These are phyloP conservation scores for Stereum hirsutum DNA, from an alignment of 1,284 basidiomycete species.

Conservation along the genomic window DNA sequence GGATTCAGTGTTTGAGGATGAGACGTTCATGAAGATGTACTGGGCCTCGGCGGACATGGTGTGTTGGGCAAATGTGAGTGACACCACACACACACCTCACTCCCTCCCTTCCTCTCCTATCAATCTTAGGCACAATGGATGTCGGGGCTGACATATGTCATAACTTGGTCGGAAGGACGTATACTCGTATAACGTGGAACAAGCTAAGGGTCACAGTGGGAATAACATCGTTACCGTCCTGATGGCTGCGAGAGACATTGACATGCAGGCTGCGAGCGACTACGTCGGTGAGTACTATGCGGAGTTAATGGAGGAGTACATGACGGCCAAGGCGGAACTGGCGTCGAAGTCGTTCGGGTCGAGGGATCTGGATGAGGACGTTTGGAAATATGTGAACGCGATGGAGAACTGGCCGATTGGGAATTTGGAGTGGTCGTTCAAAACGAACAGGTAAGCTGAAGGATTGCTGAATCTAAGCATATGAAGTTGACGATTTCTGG, in stretches of 20 bases:
- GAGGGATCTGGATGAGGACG: slow-evolving; percentile 35
- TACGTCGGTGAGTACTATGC: slow-evolving; percentile 44
- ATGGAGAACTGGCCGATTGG: slow-evolving; percentile 35
- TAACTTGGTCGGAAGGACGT: slow-evolving; percentile 42
- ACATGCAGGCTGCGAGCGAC: slow-evolving; percentile 52
- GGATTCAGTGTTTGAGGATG: slow-evolving; percentile 48
- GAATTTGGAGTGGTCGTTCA: slow-evolving; percentile 43
- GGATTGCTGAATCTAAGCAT: too few relatives aligned
- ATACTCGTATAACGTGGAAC: slow-evolving; percentile 68
- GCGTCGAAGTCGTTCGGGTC: slow-evolving; percentile 44
- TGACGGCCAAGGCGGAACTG: slow-evolving; percentile 32
- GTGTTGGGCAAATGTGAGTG: slow-evolving; percentile 58
- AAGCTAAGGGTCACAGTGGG: slow-evolving; percentile 54
- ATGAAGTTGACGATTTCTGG: too few relatives aligned
- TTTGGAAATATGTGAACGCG: slow-evolving; percentile 35
- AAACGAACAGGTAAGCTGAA: slow-evolving; percentile 41
- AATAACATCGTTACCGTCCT: slow-evolving; percentile 64
- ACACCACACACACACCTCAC: too few relatives aligned
- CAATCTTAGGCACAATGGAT: too few relatives aligned
- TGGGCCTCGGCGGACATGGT: slow-evolving; percentile 57
- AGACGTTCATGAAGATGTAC: slow-evolving; percentile 43
- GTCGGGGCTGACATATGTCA: slow-evolving; percentile 1
- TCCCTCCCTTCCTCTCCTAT: not conserved
- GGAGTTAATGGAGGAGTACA: slow-evolving; percentile 39
- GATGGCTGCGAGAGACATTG: slow-evolving; percentile 41